These are phyloP conservation scores for Clarireedia hainanense DNA, from an alignment of 2,329 filamentous ascomycete genomes.

Conservation along the genomic window DNA sequence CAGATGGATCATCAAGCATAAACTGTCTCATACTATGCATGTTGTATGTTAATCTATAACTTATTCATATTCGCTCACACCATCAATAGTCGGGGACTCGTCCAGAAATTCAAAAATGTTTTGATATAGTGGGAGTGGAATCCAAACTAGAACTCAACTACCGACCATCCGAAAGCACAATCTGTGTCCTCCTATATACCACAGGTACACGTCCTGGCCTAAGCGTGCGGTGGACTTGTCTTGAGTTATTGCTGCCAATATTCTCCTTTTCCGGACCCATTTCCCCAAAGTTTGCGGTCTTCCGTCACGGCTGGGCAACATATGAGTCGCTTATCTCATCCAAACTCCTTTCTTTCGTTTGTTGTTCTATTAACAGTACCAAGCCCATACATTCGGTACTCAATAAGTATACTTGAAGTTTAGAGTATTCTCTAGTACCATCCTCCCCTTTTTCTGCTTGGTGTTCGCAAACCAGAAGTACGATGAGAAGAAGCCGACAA, in stretches of 20 bases:
- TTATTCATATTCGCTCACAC: too few species aligned
- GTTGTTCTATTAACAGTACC: too few species aligned
- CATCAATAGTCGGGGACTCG: too few species aligned
- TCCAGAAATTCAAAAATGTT: neutral
- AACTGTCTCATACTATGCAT: neutral
- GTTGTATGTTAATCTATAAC: neutral
- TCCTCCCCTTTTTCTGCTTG: slow-evolving; percentile 38
- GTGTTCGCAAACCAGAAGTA: slow-evolving; percentile 47
- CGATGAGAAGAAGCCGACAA: slow-evolving; percentile 43
- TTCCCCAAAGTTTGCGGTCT: neutral
- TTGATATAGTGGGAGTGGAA: neutral
- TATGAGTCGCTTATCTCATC: neutral
- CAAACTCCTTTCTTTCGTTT: neutral
- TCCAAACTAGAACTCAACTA: too few species aligned
- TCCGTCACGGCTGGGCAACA: neutral
- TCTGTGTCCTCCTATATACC: too few species aligned
- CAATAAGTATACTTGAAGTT: slow-evolving; percentile 27
- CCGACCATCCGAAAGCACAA: too few species aligned
- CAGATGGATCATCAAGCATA: slow-evolving; percentile 2
- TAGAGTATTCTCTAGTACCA: slow-evolving; percentile 37
- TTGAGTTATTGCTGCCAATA: too few species aligned
- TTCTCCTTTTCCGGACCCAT: too few species aligned
- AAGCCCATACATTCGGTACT: neutral
- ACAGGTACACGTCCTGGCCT: too few species aligned
- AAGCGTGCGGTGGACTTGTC: too few species aligned